Evolutionary conservation across 495 filamentous ascomycete genomes (phyloP), one percentile per base, ranked within the genome.

Genomic region (Cairneyella variabilis): DNA sequence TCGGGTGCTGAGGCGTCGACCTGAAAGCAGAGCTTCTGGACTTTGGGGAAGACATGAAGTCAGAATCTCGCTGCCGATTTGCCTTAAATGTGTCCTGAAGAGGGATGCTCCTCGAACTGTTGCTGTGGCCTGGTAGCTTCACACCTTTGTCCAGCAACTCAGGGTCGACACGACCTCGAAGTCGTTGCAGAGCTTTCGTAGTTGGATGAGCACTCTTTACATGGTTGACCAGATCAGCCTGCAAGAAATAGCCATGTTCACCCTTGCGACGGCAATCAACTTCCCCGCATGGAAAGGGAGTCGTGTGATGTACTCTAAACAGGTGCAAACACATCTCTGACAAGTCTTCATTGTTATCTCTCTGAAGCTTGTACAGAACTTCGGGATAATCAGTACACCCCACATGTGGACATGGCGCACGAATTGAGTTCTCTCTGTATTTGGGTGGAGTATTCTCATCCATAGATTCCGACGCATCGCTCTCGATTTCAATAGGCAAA

Each of bases 201-300:
- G 17, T 37, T 40, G 60, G 57, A 52, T 63, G 60, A 2, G 42
- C 41, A 20, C 20, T 18, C 37, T 21, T 54, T 18, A 63, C 60
- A 57, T 63, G 60, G 8, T 45, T 49, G n/a, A 63, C 49, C 0
- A 63, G 47, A 39, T 63, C 56, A 28, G 21, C 44, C 30, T 59
- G 57, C 49, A 52, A 54, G 18, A 63, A 63, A 37, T 53, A 63
- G 16, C 60, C 60, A 28, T 51, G 23, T 14, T 56, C 50, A 3
- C 60, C 60, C 38, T 43, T 60, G 22, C 50, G 46, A 2, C 22
- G 23, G 37, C 60, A 63, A 17, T 44, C 26, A 7, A 46, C 5
- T 34, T 63, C 60, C 11, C 52, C 47, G 40, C 60, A 63, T 11
- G 60, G 60, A 28, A 59, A 63, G 4, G 57, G 57, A 11, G 60